Conservation (phyloP, 768 basidiomycete genomes). For the Lyophyllum semitale region DNA sequence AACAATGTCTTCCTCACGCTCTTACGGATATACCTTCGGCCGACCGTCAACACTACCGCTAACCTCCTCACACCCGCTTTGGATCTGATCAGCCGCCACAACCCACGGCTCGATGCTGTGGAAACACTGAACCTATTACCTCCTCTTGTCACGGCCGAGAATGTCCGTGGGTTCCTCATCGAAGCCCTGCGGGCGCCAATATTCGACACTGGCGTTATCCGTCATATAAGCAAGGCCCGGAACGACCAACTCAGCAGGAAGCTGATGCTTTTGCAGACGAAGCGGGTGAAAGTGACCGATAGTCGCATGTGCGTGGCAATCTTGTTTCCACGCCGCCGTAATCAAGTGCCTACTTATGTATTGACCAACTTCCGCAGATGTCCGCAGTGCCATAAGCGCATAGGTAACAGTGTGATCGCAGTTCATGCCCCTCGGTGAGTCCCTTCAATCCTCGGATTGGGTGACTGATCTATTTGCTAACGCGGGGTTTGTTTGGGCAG, state of each 20-base stretch:
- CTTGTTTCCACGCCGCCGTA: neutral
- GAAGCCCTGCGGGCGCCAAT: slow-evolving; percentile 67
- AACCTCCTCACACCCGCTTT: slow-evolving; percentile 81
- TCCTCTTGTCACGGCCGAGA: slow-evolving; percentile 82
- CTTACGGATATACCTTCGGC: slow-evolving; percentile 85
- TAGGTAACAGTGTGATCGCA: slow-evolving; percentile 92
- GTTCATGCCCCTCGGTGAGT: slow-evolving; percentile 85
- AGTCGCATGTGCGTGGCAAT: slow-evolving; percentile 77
- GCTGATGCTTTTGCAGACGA: slow-evolving; percentile 76
- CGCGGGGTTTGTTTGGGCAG: slow-evolving; percentile 39
- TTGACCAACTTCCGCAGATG: slow-evolving; percentile 54
- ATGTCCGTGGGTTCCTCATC: slow-evolving; percentile 76
- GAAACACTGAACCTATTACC: slow-evolving; percentile 87
- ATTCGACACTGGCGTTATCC: slow-evolving; percentile 70
- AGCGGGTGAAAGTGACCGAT: slow-evolving; percentile 87
- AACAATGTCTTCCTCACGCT: slow-evolving; percentile 78
- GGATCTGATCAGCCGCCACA: slow-evolving; percentile 84
- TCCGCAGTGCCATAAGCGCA: slow-evolving; percentile 92
- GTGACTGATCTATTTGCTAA: neutral
- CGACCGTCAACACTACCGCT: slow-evolving; percentile 48
- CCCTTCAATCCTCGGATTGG: slow-evolving; percentile 1
- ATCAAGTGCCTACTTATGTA: slow-evolving; percentile 3
- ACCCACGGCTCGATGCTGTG: slow-evolving; percentile 76
- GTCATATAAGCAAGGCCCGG: slow-evolving; percentile 71
- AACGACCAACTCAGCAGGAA: slow-evolving; percentile 74